Base-by-base conservation (phyloP, 768 basidiomycete species). In the Kwoniella botswanensis region DNA sequence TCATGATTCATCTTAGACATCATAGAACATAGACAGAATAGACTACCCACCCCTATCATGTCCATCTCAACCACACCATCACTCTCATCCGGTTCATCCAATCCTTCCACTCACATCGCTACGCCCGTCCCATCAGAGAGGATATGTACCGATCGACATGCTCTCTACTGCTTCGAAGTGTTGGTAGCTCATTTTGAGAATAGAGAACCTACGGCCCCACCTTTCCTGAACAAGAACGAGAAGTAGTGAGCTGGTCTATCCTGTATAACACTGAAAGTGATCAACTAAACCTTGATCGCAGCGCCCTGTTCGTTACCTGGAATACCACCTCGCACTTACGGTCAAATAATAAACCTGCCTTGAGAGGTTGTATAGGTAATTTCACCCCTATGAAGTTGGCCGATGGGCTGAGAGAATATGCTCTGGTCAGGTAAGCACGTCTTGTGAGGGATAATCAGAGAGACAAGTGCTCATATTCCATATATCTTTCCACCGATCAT, bases 221-320 rank as follows among this genome's bases (percentile, higher is more conserved):
- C 84, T 67, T 94, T 93, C 62, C 44, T 76, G 10, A 79, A 83
- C 59, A 71, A 87, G 15, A 87, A 93, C 72, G 89, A 90, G 67
- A 90, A 92, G 83, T 94, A 89, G 93, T 95, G 82, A 79, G 90
- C 85, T 53, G 15, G 50, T 55, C 24, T 11, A 42, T 29, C 3
- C 24, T 3, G 2, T 42, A 59, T 17, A 46, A 10, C 21, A 12
- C 46, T 7, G 44, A n/a, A 41, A 42, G 9, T 18, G 24, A 26
- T 26, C 24, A 3, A 26, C 24, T 26, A 26, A 26, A 26, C 24
- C 24, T 26, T 26, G 24, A 26, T 26, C 24, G 26, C 26, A 26
- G 93, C 84, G 94, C 95, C 13, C 86, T 99, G 66, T 99, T 99
- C 84, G 93, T 98, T 42, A 98, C 96, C 6, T 99, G 95, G 95